Base-by-base conservation (phyloP, 495 filamentous ascomycete genomes). In the Chlorociboria aeruginascens region DNA sequence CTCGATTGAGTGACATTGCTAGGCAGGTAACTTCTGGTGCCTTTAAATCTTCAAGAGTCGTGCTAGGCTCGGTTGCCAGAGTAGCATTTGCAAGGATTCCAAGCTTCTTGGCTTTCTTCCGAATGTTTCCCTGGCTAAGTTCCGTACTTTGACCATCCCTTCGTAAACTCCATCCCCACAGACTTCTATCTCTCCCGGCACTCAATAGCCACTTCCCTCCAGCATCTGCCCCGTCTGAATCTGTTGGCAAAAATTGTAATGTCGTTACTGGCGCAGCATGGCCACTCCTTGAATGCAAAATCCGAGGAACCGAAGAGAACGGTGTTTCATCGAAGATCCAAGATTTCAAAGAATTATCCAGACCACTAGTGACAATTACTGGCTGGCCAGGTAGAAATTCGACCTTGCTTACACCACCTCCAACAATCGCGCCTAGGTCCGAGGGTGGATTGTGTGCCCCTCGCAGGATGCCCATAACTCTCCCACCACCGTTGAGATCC, bases 121-220 rank as follows among this genome's bases (percentile, higher is more conserved):
- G 76, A 31, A 92, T 70, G 40, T 79, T 76, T 16, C 90, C 89
- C 62, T 99, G 93, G 30, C 89, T 95, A 8, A 99, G 66, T 61
- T 97, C 92, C 6, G 86, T 79, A 55, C 85, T 93, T 63, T 97
- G 93, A 32, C 89, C 89, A 62, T 99, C 92, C 49, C 87, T 83
- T 32, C 93, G 83, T 52, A 97, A 64, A 71, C 89, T 96, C 74
- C 92, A 90, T 12, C 83, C 89, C 89, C 93, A 95, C 10, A 97
- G 69, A 65, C 86, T 93, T 50, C 86, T 73, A 61, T 97, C 92
- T 58, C 78, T 73, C 42, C 86, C 87, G 45, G 83, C 86, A 58
- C 86, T 95, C 40, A 99, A 71, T 25, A 99, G 69, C 89, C 94
- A 99, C 65, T 99, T 97, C 1, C 88, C 88, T 32, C 74, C 76